phyloP scores from a whole-genome alignment of 164 flowering plant genomes.

The Cinnamomum chago region DNA sequence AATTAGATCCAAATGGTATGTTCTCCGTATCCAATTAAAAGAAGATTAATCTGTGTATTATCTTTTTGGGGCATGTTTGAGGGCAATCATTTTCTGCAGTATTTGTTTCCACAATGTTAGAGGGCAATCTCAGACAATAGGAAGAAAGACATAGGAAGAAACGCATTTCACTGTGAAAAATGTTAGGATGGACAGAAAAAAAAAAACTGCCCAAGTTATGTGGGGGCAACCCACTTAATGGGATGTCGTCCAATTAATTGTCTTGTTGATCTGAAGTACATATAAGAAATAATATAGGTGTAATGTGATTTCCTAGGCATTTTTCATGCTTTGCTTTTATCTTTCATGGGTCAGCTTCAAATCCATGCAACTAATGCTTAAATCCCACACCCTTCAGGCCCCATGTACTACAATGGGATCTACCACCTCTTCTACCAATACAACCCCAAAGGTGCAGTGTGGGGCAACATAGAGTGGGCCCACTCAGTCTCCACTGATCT shows the following conservation, averaged over 20 bases:
- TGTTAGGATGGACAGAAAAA: too few relatives aligned
- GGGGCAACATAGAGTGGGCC: conserved; percentile 78
- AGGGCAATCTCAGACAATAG: too few relatives aligned
- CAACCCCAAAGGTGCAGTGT: conserved; percentile 61
- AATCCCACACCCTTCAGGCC: conserved; percentile 35
- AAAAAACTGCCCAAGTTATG: too few relatives aligned
- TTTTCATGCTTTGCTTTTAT: neutral
- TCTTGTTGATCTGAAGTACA: neutral
- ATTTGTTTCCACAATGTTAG: too few relatives aligned
- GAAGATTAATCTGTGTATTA: too few relatives aligned
- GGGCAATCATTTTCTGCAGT: too few relatives aligned
- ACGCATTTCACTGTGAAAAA: too few relatives aligned
- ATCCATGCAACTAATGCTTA: neutral
- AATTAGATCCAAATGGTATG: conserved; percentile 38
- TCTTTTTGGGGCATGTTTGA: too few relatives aligned
- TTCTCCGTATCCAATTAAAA: conserved; percentile 5
- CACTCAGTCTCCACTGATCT: conserved; percentile 66
- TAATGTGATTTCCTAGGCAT: neutral
- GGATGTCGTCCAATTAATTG: neutral
- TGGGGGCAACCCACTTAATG: neutral
- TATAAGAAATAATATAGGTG: neutral
- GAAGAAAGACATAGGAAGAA: too few relatives aligned
- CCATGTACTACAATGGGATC: conserved; percentile 70
- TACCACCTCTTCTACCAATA: conserved; percentile 86
- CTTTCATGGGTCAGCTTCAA: neutral